Evolutionary conservation across 176 grass and related monocot genomes (phyloP), one percentile per base, ranked within the genome.

Genomic region (Rhynchospora tenuis): DNA sequence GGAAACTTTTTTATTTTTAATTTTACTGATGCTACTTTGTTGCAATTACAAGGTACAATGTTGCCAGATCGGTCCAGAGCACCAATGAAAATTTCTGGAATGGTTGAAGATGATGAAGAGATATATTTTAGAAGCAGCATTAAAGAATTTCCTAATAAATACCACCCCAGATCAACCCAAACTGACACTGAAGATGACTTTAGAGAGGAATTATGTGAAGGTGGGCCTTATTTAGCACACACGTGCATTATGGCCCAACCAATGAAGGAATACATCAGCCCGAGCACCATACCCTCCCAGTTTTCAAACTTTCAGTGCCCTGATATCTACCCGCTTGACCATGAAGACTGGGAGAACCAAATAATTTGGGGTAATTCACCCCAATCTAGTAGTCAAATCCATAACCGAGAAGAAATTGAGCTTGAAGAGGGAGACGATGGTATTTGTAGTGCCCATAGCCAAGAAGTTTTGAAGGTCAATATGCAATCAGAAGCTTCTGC

Each of bases 31-130:
- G 84, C 33, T 87, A 88, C 82, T 84, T 90, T 48, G 80, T 92
- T 48, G 80, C 90, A 7, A 76, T 46, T 55, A 28, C 24, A 76
- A 55, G 73, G 23, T 28, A 54, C 15, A 76, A 76, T 76, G 73
- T 76, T 55, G 47, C 24, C 59, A 82, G 80, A 82, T 82, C 23
- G 33, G 24, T 87, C 43, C 86, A 95, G 92, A 90, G 67, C 48
- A 88, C 83, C 78, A 75, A 67, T 87, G 83, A 70, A 90, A 86
- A 73, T 95, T 75, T 27, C 47, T 80, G 91, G 91, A 67, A 89
- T 90, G 80, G 96, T 90, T 87, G 96, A 98, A 93, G 96, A 98
- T 86, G 96, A 98, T 14, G 96, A 98, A 88, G 96, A 95, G 86
- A 46, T 80, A 64, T 91, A 93, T 83, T 69, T 98, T 33, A 92